Evolutionary conservation across 2,329 filamentous ascomycete species (phyloP), one percentile per base, ranked within the genome.

Genomic region (Phialophora expanda): DNA sequence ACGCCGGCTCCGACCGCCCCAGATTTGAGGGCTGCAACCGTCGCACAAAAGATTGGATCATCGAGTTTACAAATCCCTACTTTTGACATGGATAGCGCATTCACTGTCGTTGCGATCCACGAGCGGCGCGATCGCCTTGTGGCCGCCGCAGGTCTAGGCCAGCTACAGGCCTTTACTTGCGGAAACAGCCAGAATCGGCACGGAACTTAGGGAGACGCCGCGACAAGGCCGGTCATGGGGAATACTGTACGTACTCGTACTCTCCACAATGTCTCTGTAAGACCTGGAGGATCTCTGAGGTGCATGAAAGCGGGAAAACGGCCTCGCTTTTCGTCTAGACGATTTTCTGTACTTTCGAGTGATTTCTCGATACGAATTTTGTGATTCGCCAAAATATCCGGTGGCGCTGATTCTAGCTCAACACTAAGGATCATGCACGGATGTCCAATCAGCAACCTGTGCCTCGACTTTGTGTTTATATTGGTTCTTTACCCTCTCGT

Each of bases 381-480:
- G 54, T 58, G 61, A 66, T 66, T 66, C 56, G 65, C 32, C 61
- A 2, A 51, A 57, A 14, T 62, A 59, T 57, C 53, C 44, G 32
- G 61, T 28, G 30, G 20, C 24, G 41, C 28, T 32, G 24, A 22
- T 28, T 46, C 61, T 64, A 66, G 61, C 34, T 38, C 46, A 17
- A 11, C 14, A 51, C 44, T 28, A 20, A 57, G 46, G 48, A 50
- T 54, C 48, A n/a, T 46, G n/a, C 38, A 17, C 38, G 12, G 38
- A 30, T 44, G 41, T 22, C 65, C 65, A 66, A 66, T 64, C 65
- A 64, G 17, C 20, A 14, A 22, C 17, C 12, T 32, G 20, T 64
- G 9, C 53, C 20, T 56, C 50, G 22, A 12, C 50, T 61, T 54
- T 34, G 56, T 11, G 11, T 34, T 66, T 32, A 57, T 44, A 66